Evolutionary conservation across 2,329 filamentous ascomycete species (phyloP), one percentile per base, ranked within the genome.

Genomic region (Myriangium duriaei): DNA sequence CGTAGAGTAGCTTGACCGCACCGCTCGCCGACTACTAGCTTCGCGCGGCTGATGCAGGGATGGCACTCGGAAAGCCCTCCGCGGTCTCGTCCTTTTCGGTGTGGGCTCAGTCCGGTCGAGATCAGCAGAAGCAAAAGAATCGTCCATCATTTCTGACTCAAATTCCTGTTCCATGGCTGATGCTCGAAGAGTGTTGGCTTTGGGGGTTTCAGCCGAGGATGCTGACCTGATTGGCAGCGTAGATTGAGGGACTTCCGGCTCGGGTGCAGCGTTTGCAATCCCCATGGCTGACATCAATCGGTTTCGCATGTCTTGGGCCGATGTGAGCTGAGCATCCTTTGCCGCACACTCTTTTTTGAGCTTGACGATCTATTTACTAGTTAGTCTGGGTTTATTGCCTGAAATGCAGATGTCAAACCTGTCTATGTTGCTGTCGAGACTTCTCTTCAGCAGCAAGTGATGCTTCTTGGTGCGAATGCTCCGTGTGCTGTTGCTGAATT

Each of bases 31-130:
- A 7, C 24, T 28, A 35, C 41, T 14, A 44, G 36, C 49, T 9
- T 38, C 42, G 14, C 50, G 49, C 2, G 57, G 49, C 30, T 52
- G 55, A 12, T 51, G 50, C 42, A 55, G 47, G 3, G 46, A 41
- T 16, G 55, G 50, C 4, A 49, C 44, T 32, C 54, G 57, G 44
- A 54, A 56, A 1, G 56, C 48, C 13, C 49, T 51, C 4, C 53
- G 51, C 16, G 56, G 51, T 37, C 58, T 62, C 1, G 53, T 42
- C 11, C 65, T 58, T 45, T 68, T 68, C 3, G 62, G 62, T 16
- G 57, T 62, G 2, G 54, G 52, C 11, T 51, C 58, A 28, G 46
- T 49, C 34, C 47, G 49, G 5, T 54, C 57, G 2, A 58, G 58
- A 10, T 50, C 42, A 7, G 49, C 45, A 6, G 46, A 51, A 5